Evolutionary conservation across 2,329 filamentous ascomycete species (phyloP).

Genomic region (Kalmusia sp.): DNA sequence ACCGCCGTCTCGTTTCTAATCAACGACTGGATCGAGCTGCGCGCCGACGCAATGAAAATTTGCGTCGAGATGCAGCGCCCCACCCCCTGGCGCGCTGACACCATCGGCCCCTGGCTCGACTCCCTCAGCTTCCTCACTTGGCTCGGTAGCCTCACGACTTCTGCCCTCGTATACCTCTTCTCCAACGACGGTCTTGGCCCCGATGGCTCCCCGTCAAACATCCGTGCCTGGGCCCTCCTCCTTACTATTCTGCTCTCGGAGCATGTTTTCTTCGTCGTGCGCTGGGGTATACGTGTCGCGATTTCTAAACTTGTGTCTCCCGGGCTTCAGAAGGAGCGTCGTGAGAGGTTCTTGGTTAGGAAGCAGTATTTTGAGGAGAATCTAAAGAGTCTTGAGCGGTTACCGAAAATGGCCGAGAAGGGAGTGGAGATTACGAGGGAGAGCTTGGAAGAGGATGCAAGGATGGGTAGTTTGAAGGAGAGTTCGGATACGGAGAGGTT

Average conservation of each 20-base stretch:
- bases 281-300: conserved; percentile 73
- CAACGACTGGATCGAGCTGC: conserved; percentile 96
- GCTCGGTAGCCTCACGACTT: conserved; percentile 87
- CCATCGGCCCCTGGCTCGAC: conserved; percentile 91
- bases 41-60: conserved; percentile 94
- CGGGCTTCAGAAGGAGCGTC: conserved; percentile 82
- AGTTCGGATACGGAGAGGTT: conserved; percentile 48
- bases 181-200: conserved; percentile 71
- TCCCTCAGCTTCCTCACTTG: conserved; percentile 89
- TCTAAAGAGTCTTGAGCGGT: conserved; percentile 61
- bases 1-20: conserved; percentile 86
- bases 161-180: conserved; percentile 90
- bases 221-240: conserved; percentile 81
- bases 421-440: conserved; percentile 67
- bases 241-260: conserved; percentile 85
- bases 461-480: conserved; percentile 47
- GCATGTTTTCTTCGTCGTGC: conserved; percentile 83
- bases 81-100: conserved; percentile 87
- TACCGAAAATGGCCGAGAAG: conserved; percentile 50
- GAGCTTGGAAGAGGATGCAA: conserved; percentile 67
- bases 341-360: conserved; percentile 80
- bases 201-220: conserved; percentile 70
- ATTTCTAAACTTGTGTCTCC: conserved; percentile 85
- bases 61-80: conserved; percentile 88
- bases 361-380: conserved; percentile 80